Conservation (phyloP, 257 asterid genomes). For the Salvia rosmarinus region DNA sequence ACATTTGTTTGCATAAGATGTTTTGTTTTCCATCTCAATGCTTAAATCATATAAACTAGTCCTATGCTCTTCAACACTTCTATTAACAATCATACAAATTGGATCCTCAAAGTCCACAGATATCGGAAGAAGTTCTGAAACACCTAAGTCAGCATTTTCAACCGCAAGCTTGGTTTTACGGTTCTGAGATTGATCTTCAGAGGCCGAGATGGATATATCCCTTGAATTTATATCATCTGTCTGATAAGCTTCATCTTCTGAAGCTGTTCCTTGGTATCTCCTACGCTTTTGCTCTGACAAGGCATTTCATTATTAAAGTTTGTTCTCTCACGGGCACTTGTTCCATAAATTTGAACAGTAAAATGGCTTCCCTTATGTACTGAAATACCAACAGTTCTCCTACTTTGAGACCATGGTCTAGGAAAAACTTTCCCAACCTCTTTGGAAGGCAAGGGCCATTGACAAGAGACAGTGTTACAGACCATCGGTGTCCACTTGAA, state of each 20-base stretch:
- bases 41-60: constrained; percentile 36
- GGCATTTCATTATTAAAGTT: constrained; percentile 19
- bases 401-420: constrained; percentile 42
- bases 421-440: constrained; percentile 67
- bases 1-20: background rate
- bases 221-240: background rate
- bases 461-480: constrained; percentile 41
- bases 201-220: constrained; percentile 26
- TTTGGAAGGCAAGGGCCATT: constrained; percentile 45
- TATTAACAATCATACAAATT: constrained; percentile 36
- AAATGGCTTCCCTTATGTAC: constrained; percentile 45
- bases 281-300: constrained; percentile 1
- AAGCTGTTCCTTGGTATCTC: constrained; percentile 19
- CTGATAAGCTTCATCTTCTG: constrained; percentile 27
- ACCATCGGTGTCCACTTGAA: constrained; percentile 47
- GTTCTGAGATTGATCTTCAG: constrained; percentile 30
- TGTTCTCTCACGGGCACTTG: constrained; percentile 45
- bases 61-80: constrained; percentile 44
- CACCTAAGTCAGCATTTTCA: constrained; percentile 17
- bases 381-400: constrained; percentile 54
- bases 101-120: constrained; percentile 34
- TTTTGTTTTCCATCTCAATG: constrained; percentile 50
- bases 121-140: constrained; percentile 6
- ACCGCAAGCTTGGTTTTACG: constrained; percentile 11
- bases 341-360: constrained; percentile 49